These are phyloP conservation scores for Canavalia ensiformis DNA, from an alignment of 306 rosid species.

Conservation along the genomic window DNA sequence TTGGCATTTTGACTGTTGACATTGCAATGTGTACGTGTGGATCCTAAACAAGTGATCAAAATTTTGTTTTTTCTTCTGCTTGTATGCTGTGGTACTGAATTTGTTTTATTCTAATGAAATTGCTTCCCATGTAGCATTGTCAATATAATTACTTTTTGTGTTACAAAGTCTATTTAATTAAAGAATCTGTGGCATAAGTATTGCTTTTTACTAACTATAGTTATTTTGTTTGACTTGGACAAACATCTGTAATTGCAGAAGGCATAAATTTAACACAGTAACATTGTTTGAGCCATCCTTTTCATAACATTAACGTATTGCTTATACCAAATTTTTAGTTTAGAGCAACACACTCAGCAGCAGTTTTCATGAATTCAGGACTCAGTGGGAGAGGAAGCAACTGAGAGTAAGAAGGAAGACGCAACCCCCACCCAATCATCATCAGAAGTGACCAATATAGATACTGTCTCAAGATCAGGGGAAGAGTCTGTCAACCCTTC, in stretches of 20 bases:
- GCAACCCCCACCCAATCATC: slow-evolving; percentile 24
- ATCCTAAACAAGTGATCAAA: background rate
- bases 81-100: slow-evolving; percentile 17
- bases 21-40: background rate
- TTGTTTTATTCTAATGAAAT: slow-evolving; percentile 12
- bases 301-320: slow-evolving; percentile 28
- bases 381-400: slow-evolving; percentile 51
- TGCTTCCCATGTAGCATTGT: background rate
- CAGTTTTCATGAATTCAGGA: slow-evolving; percentile 53
- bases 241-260: background rate
- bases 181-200: background rate
- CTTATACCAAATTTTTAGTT: slow-evolving; percentile 2
- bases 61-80: background rate
- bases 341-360: background rate
- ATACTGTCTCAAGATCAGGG: slow-evolving; percentile 43
- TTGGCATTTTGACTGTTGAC: slow-evolving; percentile 12
- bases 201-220: background rate
- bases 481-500: slow-evolving; percentile 56
- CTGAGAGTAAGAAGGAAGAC: slow-evolving; percentile 44
- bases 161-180: slow-evolving; percentile 4
- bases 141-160: background rate
- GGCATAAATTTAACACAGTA: background rate
- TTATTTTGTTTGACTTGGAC: slow-evolving; percentile 2
- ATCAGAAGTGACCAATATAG: slow-evolving; percentile 30
- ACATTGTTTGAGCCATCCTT: background rate